Evolutionary conservation across 1,284 basidiomycete species (phyloP).

Genomic region (Ganoderma sinense): DNA sequence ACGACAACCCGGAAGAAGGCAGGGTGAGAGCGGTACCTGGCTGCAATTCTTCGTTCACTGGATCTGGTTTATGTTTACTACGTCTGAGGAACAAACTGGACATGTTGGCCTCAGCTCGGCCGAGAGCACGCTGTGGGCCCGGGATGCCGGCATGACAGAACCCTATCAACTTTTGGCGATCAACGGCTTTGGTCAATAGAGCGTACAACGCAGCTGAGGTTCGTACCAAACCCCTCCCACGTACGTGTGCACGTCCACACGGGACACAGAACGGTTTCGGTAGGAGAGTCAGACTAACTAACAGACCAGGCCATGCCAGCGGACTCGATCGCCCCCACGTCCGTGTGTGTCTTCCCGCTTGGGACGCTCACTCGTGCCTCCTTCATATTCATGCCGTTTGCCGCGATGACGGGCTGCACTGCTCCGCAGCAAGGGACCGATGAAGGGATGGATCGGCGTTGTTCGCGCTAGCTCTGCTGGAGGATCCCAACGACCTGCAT

Average conservation of each 20-base stretch:
- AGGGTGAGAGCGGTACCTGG: not conserved
- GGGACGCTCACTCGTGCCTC: slow-evolving; percentile 42
- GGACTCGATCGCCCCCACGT: slow-evolving; percentile 44
- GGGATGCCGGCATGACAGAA: not conserved
- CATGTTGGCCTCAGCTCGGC: not conserved
- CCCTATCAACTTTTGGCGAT: not conserved
- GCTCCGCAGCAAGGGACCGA: slow-evolving; percentile 46
- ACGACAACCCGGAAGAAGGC: not conserved
- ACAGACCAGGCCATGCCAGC: slow-evolving; percentile 21
- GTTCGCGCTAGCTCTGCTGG: slow-evolving; percentile 43
- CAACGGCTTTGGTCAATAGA: too few species aligned
- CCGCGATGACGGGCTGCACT: too few species aligned
- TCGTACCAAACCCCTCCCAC: too few species aligned
- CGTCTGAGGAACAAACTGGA: too few species aligned
- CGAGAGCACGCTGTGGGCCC: too few species aligned
- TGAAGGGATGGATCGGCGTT: slow-evolving; percentile 51
- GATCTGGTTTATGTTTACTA: not conserved
- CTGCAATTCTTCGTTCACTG: not conserved
- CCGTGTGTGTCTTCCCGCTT: slow-evolving; percentile 39
- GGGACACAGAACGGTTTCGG: too few species aligned
- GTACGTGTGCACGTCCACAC: too few species aligned
- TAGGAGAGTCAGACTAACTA: too few species aligned
- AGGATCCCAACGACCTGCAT: slow-evolving; percentile 45
- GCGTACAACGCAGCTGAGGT: too few species aligned
- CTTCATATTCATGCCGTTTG: slow-evolving; percentile 32